Evolutionary conservation across 768 basidiomycete genomes (phyloP).

Genomic region (Terana coerulea): DNA sequence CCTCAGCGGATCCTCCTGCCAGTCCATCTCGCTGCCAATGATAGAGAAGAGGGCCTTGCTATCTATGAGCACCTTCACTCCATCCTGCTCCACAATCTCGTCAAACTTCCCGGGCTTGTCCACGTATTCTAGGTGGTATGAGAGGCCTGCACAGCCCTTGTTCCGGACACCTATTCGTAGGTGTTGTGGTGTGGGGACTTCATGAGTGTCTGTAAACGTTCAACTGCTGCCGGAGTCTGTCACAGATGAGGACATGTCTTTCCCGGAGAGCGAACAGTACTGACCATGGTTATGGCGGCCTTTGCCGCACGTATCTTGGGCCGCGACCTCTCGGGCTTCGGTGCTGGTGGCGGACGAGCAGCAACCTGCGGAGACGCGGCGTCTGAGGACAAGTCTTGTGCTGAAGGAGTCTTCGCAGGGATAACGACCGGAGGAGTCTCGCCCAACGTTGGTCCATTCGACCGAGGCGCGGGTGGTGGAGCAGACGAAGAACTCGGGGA

Average conservation of each 20-base stretch:
- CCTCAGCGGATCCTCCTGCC: constrained; percentile 92
- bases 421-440: constrained; percentile 52
- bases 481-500: constrained; percentile 34
- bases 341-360: constrained; percentile 66
- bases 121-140: constrained; percentile 94
- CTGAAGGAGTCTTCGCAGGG: constrained; percentile 34
- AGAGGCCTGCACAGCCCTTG: constrained; percentile 93
- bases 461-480: constrained; percentile 18
- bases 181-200: constrained; percentile 85
- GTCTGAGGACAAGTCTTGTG: constrained; percentile 43
- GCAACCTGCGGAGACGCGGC: constrained; percentile 68
- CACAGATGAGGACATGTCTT: background rate
- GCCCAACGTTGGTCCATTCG: constrained; percentile 22
- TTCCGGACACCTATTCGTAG: constrained; percentile 95
- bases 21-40: constrained; percentile 99
- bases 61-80: constrained; percentile 90
- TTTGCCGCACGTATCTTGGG: constrained; percentile 69
- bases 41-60: constrained; percentile 96
- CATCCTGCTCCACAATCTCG: constrained; percentile 95
- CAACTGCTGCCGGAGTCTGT: constrained; percentile 79
- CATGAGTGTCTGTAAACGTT: constrained; percentile 67
- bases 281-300: constrained; percentile 73
- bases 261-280: background rate
- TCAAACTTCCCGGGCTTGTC: constrained; percentile 88
- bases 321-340: constrained; percentile 58